These are phyloP conservation scores for Mallotus nudiflorus DNA, from an alignment of 345 rosid species.

Conservation along the genomic window DNA sequence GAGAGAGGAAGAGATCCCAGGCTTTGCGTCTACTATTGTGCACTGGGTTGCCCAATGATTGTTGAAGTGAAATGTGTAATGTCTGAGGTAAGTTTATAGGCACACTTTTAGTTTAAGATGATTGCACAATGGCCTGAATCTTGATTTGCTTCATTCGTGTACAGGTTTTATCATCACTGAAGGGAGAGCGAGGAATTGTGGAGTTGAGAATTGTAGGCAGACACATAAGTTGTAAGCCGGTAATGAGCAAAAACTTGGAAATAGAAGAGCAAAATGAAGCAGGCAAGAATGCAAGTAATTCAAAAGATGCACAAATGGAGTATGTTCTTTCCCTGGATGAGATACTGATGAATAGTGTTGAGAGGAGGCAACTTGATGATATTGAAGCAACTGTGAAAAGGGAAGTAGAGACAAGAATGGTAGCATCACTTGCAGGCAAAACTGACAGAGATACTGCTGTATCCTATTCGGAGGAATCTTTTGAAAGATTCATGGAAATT, in stretches of 20 bases:
- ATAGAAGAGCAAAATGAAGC: neutral
- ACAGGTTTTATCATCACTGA: neutral
- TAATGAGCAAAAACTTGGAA: neutral
- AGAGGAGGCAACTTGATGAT: neutral
- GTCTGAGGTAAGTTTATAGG: constrained; percentile 12
- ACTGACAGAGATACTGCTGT: too few species aligned
- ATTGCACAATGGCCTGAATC: too few species aligned
- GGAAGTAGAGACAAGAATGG: neutral
- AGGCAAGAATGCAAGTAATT: too few species aligned
- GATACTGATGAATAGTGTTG: neutral
- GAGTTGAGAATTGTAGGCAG: neutral
- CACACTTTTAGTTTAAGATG: neutral
- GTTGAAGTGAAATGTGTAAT: neutral
- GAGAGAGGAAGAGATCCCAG: constrained; percentile 1
- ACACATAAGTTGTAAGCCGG: neutral
- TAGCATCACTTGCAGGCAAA: neutral
- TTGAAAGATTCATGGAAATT: neutral
- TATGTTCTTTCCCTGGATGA: neutral
- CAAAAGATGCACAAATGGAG: neutral
- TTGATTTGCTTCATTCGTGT: neutral
- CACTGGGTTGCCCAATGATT: constrained; percentile 3
- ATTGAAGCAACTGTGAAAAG: neutral
- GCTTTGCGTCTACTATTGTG: constrained; percentile 6
- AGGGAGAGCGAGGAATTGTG: neutral
- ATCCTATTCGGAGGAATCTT: neutral